Percentiles rank a stretch among this genome's conserved stretches.
Evolutionary conservation across 2,329 filamentous ascomycete species (phyloP).

Genomic region (Sclerotinia trifoliorum): DNA sequence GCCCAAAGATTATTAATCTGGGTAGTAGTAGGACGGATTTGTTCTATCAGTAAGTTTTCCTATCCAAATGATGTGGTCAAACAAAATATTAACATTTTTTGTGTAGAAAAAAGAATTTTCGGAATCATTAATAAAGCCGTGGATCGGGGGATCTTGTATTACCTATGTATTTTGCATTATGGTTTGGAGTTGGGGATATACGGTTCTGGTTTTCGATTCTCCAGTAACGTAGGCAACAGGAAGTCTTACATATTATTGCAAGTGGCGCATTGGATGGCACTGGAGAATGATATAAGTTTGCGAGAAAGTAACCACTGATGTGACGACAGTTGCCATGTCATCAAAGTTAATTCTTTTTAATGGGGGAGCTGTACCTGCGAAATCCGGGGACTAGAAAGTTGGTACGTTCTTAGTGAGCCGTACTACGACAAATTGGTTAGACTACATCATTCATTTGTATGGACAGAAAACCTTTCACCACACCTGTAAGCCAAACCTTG

Average conservation of each 20-base stretch:
- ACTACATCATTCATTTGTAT: not conserved
- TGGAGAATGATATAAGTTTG: not conserved
- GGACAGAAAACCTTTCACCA: not conserved
- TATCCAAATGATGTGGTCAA: constrained; percentile 19
- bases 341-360: not conserved
- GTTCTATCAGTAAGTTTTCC: constrained; percentile 38
- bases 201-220: constrained; percentile 4
- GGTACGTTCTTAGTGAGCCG: constrained; percentile 11
- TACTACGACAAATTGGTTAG: not conserved
- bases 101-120: constrained; percentile 64
- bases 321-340: not conserved
- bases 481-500: not conserved
- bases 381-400: not conserved
- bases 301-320: not conserved
- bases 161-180: constrained; percentile 14
- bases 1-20: constrained; percentile 98
- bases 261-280: not conserved
- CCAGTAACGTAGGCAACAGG: not conserved
- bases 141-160: constrained; percentile 22
- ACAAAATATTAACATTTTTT: constrained; percentile 35
- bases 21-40: constrained; percentile 94
- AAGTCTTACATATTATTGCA: constrained; percentile 1
- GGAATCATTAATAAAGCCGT: constrained; percentile 50
- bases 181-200: constrained; percentile 14
- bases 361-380: not conserved